Evolutionary conservation across 208 protist species (phyloP), one percentile per base, ranked within the genome.

Genomic region (Trypanosoma congolense): DNA sequence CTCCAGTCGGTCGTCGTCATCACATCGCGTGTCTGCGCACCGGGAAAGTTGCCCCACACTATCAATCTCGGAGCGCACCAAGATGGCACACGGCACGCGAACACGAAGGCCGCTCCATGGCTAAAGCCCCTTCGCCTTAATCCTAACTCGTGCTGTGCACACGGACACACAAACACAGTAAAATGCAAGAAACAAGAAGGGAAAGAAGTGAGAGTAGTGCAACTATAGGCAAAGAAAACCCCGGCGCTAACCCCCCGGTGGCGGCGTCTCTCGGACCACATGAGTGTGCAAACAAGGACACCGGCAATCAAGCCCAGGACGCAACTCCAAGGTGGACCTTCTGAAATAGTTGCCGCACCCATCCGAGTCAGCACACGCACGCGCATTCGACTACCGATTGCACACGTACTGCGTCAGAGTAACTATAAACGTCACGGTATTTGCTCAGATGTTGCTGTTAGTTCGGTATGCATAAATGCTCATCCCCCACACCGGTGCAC

Each of bases 301-400:
- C 50, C 22, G 24, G 55, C 16, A 50, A 10, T 22, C 12, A 16
- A 40, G 41, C 18, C 44, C 56, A 51, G 40, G 60, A 66, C 60
- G 61, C 60, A 66, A 66, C 60, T 66, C 60, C 60, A 66, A 61
- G 25, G 60, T 61, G 60, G 52, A 42, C 60, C 60, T 66, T 42
- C 19, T 24, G 12, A 8, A 21, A 46, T 9, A 12, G 33, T 38
- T 38, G 12, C 33, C 28, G 25, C 21, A 21, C 10, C 44, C 22
- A 49, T 24, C 4, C 44, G n/a, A n/a, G n/a, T n/a, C n/a, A n/a
- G n/a, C n/a, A n/a, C n/a, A n/a, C n/a, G n/a, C n/a, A n/a, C n/a
- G n/a, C n/a, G n/a, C n/a, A n/a, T n/a, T n/a, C n/a, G n/a, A n/a
- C n/a, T n/a, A n/a, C n/a, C n/a, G n/a, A n/a, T n/a, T n/a, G 12